Base-by-base conservation (phyloP, 192 early-diverging fungal species). In the Lunasporangiospora selenospora region DNA sequence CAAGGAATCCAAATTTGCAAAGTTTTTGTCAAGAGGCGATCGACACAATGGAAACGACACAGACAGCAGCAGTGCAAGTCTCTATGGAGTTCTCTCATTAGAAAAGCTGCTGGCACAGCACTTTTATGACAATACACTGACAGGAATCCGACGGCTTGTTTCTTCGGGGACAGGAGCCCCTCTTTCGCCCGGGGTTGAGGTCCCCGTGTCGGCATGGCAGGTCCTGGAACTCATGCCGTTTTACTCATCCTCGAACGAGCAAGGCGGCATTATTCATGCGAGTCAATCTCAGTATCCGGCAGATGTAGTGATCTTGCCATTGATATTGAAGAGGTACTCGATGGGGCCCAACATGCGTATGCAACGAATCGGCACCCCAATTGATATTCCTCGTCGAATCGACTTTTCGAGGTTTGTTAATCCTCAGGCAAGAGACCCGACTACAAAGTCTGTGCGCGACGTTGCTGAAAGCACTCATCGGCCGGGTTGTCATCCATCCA, bases 201-300 rank as follows among this genome's bases (percentile, higher is more conserved):
- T 88, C 8, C 79, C 75, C 16, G 88, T 87, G 4, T 83, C 84
- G 34, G 89, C 89, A 11, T 91, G 89, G 89, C 85, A 88, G 54
- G 81, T 88, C 10, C 53, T 91, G 31, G 83, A 88, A 36, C 64
- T 91, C 24, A 62, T 88, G 8, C 89, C 89, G 1, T 91, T 91
- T 61, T 91, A 91, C 56, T 85, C 82, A 15, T 83, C 84, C 15
- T 78, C 80, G 38, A 91, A 85, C 77, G 89, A 91, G 58, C 77
- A 81, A 57, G 87, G 86, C 27, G 79, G 78, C 21, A 49, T 54
- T 4, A 77, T 77, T 9, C 53, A 70, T 2, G 77, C 80, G 16
- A 47, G 51, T 23, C 71, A 76, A 12, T 78, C 79, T 1, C 79
- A 81, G 41, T 91, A 85, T 47, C 87, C 86, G 4, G 73, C 75